These are phyloP conservation scores for Trichosporon sp. DNA, from an alignment of 1,284 basidiomycete species.

Conservation along the genomic window DNA sequence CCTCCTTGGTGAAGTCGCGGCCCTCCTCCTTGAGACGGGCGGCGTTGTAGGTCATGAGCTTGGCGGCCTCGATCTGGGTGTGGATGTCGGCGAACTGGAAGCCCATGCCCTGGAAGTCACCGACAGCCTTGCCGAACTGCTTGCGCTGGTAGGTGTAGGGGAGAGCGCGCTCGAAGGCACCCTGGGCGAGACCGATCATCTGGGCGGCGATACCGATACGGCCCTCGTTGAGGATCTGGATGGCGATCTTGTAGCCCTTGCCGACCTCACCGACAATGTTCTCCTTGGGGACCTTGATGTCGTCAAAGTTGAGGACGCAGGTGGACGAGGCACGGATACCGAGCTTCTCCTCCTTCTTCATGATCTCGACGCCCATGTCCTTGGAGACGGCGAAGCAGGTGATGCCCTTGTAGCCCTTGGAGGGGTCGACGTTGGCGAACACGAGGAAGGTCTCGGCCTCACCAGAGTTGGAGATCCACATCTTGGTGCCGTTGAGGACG, in stretches of 20 bases:
- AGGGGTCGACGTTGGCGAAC: conserved; percentile 92
- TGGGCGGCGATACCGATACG: conserved; percentile 96
- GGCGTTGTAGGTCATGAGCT: conserved; percentile 92
- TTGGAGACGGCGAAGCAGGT: conserved; percentile 95
- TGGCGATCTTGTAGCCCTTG: conserved; percentile 96
- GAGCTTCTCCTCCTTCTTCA: conserved; percentile 98
- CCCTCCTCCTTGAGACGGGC: conserved; percentile 86
- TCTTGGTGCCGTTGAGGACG: conserved; percentile 63
- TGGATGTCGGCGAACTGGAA: conserved; percentile 90
- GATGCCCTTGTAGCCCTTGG: conserved; percentile 98
- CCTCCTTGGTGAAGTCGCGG: conserved; percentile 79
- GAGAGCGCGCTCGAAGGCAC: conserved; percentile 88
- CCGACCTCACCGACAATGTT: conserved; percentile 83
- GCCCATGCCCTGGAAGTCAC: conserved; percentile 78
- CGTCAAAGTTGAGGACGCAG: conserved; percentile 93
- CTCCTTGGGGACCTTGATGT: conserved; percentile 83
- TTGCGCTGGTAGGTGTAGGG: conserved; percentile 85
- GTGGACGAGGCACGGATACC: conserved; percentile 97
- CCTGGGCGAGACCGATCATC: conserved; percentile 95
- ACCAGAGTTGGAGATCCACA: conserved; percentile 99
- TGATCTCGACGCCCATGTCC: conserved; percentile 94
- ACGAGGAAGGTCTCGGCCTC: conserved; percentile 85
- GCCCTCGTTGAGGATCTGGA: conserved; percentile 96
- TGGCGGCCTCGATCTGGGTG: conserved; percentile 85
- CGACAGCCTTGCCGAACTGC: conserved; percentile 90